Evolutionary conservation across 2,329 filamentous ascomycete genomes (phyloP).

Genomic region (Botrytis paeoniae): DNA sequence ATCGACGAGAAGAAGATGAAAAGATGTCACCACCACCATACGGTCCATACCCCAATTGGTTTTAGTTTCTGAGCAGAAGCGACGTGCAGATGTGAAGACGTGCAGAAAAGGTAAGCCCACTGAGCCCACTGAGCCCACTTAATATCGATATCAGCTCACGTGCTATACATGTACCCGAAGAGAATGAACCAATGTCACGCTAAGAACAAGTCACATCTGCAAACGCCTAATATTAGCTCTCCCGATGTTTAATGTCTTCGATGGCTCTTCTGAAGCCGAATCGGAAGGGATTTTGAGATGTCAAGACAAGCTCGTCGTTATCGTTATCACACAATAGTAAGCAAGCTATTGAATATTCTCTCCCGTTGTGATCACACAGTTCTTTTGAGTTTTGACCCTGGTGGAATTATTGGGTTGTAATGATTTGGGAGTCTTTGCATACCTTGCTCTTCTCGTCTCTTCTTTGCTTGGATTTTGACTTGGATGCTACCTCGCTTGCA

Average conservation of each 20-base stretch:
- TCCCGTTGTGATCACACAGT: neutral
- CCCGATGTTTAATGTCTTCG: neutral
- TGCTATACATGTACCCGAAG: neutral
- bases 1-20: neutral
- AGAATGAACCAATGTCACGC: neutral
- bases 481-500: neutral
- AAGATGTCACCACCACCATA: neutral
- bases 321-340: neutral
- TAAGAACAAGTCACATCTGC: neutral
- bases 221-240: neutral
- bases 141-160: neutral
- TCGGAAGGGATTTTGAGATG: neutral
- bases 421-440: neutral
- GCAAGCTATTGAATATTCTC: slow-evolving; percentile 1
- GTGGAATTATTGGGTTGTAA: neutral
- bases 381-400: neutral
- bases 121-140: neutral
- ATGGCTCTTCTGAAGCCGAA: neutral
- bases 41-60: neutral
- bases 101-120: neutral
- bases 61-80: neutral
- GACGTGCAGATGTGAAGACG: neutral
- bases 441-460: neutral
- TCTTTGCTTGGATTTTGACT: neutral
- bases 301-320: neutral